Conservation (phyloP, 495 filamentous ascomycete species). For the Tetracladium setigerum region DNA sequence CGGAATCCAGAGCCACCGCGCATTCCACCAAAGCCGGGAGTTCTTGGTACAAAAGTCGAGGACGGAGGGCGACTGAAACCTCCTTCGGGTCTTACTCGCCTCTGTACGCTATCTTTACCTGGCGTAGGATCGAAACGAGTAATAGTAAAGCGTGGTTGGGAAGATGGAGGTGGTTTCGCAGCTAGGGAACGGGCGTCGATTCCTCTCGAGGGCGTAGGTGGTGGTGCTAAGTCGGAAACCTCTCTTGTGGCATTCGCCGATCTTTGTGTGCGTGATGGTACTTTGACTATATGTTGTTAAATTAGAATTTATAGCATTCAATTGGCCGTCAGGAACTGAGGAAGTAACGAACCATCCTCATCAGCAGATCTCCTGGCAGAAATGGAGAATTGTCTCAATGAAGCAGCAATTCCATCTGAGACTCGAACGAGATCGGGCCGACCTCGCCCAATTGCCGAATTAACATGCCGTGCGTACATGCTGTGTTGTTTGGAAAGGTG, state of each 20-base stretch:
- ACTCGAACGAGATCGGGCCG: conserved; percentile 28
- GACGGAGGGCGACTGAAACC: neutral
- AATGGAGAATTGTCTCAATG: conserved; percentile 33
- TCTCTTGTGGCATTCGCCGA: conserved; percentile 14
- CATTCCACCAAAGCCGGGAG: too few species aligned
- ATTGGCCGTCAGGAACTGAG: neutral
- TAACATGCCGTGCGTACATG: conserved; percentile 28
- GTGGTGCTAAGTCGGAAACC: conserved; percentile 9
- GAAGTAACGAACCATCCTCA: conserved; percentile 5
- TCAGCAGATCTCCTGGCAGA: conserved; percentile 20
- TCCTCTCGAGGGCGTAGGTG: conserved; percentile 1
- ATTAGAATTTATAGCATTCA: neutral
- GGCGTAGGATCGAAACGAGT: too few species aligned
- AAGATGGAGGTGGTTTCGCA: conserved; percentile 15
- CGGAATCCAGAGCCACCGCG: conserved; percentile 28
- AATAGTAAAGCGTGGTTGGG: conserved; percentile 9
- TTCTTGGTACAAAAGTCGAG: neutral
- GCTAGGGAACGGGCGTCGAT: conserved; percentile 18
- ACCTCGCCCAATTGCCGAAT: conserved; percentile 21
- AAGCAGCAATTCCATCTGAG: conserved; percentile 33
- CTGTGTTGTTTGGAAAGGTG: conserved; percentile 4
- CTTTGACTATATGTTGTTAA: conserved; percentile 4
- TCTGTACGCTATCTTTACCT: too few species aligned
- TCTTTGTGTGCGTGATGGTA: conserved; percentile 7
- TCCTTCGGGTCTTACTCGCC: neutral